These are phyloP conservation scores for Fraxinus nigra DNA, from an alignment of 305 asterid species.

Conservation along the genomic window DNA sequence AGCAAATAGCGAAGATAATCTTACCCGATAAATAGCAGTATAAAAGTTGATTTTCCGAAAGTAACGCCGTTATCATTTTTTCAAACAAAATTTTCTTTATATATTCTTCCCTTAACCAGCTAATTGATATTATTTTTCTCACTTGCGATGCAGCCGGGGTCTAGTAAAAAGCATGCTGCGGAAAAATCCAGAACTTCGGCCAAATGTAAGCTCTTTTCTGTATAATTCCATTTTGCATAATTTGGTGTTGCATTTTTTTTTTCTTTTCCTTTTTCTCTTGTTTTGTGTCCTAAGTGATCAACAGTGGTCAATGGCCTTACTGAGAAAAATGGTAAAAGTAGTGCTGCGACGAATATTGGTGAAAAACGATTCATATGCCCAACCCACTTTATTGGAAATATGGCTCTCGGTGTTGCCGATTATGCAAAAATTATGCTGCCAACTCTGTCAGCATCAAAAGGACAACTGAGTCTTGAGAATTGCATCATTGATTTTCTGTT, in stretches of 20 bases:
- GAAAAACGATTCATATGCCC: background rate
- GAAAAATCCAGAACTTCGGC: slow-evolving; percentile 84
- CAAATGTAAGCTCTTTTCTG: slow-evolving; percentile 55
- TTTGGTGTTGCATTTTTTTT: background rate
- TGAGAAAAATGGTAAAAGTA: background rate
- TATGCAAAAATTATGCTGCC: background rate
- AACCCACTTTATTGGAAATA: background rate
- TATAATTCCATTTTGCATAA: slow-evolving; percentile 16
- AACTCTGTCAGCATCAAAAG: background rate
- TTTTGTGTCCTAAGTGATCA: slow-evolving; percentile 6
- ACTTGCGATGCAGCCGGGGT: slow-evolving; percentile 63
- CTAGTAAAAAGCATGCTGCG: slow-evolving; percentile 93
- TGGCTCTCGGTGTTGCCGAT: background rate
- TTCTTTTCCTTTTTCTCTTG: background rate
- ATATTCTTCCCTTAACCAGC: slow-evolving; percentile 17
- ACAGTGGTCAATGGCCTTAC: background rate
- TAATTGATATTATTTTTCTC: slow-evolving; percentile 17
- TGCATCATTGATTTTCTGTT: background rate
- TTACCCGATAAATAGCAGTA: background rate
- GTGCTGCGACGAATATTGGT: background rate
- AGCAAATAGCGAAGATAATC: background rate
- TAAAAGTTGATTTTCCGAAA: background rate
- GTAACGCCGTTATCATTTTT: background rate
- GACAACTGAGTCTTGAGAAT: background rate
- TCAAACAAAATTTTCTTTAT: background rate